These are phyloP conservation scores for Phaseolus lunatus DNA, from an alignment of 306 rosid genomes.

Conservation along the genomic window DNA sequence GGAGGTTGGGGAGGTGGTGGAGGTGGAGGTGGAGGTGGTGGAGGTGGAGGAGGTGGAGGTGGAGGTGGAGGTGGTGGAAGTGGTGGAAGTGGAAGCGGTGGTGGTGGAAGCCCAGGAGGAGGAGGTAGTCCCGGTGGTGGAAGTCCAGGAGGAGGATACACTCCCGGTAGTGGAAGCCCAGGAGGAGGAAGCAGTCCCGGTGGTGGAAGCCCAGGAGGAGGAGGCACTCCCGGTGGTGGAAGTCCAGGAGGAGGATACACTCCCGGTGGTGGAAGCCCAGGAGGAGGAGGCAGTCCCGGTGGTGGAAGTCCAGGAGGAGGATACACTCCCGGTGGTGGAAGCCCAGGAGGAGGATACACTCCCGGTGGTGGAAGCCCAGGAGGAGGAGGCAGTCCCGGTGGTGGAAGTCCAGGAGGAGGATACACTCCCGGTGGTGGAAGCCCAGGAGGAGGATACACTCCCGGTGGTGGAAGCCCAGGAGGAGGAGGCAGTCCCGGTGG, in stretches of 20 bases:
- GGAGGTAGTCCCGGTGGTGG: not conserved
- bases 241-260: not conserved
- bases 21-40: fast-evolving
- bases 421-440: too few species aligned
- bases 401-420: too few species aligned
- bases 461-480: not conserved
- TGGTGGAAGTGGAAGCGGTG: not conserved
- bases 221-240: not conserved
- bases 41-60: not conserved
- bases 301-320: too few species aligned
- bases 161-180: too few species aligned
- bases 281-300: too few species aligned
- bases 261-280: not conserved
- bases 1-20: not conserved
- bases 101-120: not conserved
- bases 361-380: too few species aligned
- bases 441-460: too few species aligned
- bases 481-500: not conserved
- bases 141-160: too few species aligned
- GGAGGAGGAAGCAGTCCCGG: too few species aligned
- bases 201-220: not conserved
- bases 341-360: too few species aligned
- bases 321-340: not conserved
- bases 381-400: not conserved
- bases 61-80: not conserved